phyloP scores from a whole-genome alignment of 148 eudicot species.

The Talinum fruticosum region DNA sequence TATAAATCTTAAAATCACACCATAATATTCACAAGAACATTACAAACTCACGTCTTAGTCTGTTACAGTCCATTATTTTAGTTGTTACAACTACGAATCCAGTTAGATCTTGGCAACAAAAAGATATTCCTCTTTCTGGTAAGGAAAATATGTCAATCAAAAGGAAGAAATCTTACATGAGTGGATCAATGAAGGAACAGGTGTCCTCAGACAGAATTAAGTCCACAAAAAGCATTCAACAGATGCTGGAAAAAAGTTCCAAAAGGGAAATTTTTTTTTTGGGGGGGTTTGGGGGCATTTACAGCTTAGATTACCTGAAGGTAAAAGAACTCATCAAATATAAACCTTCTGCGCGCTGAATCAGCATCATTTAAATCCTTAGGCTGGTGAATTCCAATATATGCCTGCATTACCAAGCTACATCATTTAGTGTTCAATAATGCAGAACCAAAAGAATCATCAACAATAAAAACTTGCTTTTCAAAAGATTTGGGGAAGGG shows the following conservation, averaged over 20 bases:
- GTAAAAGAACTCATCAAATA: conserved; percentile 97
- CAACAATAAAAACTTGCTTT: not conserved
- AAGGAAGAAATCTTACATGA: too few relatives aligned
- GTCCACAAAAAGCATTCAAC: not conserved
- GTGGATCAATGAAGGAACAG: too few relatives aligned
- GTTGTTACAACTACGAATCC: too few relatives aligned
- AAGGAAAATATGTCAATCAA: too few relatives aligned
- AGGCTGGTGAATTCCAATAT: conserved; percentile 88
- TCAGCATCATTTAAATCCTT: conserved; percentile 60
- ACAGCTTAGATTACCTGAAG: conserved; percentile 58
- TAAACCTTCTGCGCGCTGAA: conserved; percentile 83
- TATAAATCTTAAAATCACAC: too few relatives aligned
- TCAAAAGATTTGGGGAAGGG: too few relatives aligned
- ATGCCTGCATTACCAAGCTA: conserved; percentile 55
- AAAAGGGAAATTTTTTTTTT: not conserved
- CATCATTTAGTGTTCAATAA: not conserved
- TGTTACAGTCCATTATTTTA: too few relatives aligned
- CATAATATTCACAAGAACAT: too few relatives aligned
- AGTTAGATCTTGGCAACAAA: too few relatives aligned
- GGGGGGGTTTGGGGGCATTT: not conserved
- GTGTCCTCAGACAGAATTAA: not conserved
- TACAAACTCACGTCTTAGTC: too few relatives aligned
- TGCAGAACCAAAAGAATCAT: not conserved
- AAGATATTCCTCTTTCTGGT: too few relatives aligned
- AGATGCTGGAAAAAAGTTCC: not conserved